A percentile compares a stretch with the other conserved stretches of the same genome.
These are phyloP conservation scores for Dictyostelium purpureum DNA, from an alignment of 78 protist species.

Conservation along the genomic window DNA sequence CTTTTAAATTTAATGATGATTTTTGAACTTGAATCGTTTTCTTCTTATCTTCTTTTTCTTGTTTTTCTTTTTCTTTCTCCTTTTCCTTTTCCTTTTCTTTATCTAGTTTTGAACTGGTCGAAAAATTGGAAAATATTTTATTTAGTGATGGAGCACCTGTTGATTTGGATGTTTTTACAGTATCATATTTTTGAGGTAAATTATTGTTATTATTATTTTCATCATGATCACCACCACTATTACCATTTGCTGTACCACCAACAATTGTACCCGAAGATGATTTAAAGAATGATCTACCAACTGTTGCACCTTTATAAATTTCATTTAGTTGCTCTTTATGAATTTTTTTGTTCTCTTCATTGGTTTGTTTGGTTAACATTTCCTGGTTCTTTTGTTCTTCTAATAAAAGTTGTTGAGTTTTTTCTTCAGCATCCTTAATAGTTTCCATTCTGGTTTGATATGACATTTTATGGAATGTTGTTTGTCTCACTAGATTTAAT, in stretches of 20 bases:
- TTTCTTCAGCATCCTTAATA: constrained; percentile 37
- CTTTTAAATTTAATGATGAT: constrained; percentile 15
- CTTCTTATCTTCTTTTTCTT: background rate
- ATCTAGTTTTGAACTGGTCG: background rate
- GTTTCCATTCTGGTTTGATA: constrained; percentile 20
- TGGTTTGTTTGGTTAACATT: background rate
- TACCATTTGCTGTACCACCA: background rate
- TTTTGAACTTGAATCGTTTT: background rate
- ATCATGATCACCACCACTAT: background rate
- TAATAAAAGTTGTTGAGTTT: constrained; percentile 17
- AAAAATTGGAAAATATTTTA: constrained; percentile 46
- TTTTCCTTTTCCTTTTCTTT: constrained; percentile 6
- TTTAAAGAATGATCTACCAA: constrained; percentile 24
- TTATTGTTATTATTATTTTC: background rate
- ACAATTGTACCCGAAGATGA: background rate
- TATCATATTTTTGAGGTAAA: background rate
- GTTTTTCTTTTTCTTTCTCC: constrained; percentile 29
- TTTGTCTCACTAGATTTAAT: constrained; percentile 9
- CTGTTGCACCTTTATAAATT: constrained; percentile 4
- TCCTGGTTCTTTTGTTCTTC: constrained; percentile 7
- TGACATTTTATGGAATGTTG: constrained; percentile 65
- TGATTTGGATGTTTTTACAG: background rate
- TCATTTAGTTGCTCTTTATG: background rate
- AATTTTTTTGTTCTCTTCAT: background rate
- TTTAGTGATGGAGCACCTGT: constrained; percentile 46